These are phyloP conservation scores for Cucurbita ficifolia DNA, from an alignment of 306 rosid genomes.

Conservation along the genomic window DNA sequence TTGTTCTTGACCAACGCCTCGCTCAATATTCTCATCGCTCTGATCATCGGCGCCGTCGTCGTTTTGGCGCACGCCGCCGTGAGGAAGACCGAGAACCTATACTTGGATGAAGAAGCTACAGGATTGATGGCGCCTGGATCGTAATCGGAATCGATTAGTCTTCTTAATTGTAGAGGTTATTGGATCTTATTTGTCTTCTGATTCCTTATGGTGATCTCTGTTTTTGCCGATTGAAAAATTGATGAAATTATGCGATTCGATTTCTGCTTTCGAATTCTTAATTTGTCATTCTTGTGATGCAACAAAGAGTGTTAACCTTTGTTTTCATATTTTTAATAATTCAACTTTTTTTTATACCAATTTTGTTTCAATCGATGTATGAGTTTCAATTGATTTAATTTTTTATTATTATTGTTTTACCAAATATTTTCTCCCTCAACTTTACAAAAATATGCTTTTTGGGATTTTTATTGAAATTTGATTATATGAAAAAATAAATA, in stretches of 20 bases:
- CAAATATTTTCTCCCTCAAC: no score
- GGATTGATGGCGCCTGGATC: constrained; percentile 22
- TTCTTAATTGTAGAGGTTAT: background rate
- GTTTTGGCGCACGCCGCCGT: constrained; percentile 37
- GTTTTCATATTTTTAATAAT: no score
- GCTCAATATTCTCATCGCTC: constrained; percentile 32
- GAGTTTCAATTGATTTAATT: no score
- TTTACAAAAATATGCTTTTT: no score
- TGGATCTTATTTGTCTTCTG: background rate
- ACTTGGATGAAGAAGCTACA: constrained; percentile 39
- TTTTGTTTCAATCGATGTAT: no score
- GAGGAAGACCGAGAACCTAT: constrained; percentile 48
- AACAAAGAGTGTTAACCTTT: background rate
- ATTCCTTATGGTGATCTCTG: background rate
- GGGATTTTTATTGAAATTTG: no score
- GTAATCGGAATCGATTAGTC: background rate
- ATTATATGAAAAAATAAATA: no score
- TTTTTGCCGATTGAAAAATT: background rate
- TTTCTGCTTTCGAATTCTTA: background rate
- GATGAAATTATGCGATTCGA: background rate
- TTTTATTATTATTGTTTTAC: no score
- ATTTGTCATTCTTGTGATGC: background rate
- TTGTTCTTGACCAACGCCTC: constrained; percentile 58
- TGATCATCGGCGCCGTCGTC: constrained; percentile 20
- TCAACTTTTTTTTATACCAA: no score